Percentiles rank a stretch among this genome's conserved stretches.
Conservation (phyloP, 106 monocot genomes). For the Dendrobium chrysotoxum region DNA sequence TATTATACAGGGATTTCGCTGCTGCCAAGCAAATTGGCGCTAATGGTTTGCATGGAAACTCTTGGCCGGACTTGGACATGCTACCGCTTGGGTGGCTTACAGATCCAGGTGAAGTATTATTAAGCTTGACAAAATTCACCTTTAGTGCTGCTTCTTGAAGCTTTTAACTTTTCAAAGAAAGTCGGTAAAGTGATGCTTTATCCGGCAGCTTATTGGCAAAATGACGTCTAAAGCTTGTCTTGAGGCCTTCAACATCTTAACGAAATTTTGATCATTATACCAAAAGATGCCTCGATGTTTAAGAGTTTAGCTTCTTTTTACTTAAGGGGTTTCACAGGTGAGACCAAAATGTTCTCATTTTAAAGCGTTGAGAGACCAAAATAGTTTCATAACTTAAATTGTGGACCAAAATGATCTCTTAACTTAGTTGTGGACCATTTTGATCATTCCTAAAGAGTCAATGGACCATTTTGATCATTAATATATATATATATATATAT, state of each 20-base stretch:
- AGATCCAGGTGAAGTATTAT: constrained; percentile 48
- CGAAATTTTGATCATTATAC: too few species aligned
- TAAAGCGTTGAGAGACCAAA: too few species aligned
- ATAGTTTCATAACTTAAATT: too few species aligned
- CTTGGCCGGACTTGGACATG: constrained; percentile 99
- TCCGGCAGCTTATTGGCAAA: neutral
- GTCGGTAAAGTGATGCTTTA: neutral
- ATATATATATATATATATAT: too few species aligned
- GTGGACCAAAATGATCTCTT: too few species aligned
- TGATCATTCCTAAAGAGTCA: too few species aligned
- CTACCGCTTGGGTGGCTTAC: constrained; percentile 96
- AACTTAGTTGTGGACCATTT: too few species aligned
- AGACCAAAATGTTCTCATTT: too few species aligned
- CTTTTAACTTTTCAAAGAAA: neutral
- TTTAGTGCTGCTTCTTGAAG: neutral
- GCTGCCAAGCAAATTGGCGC: constrained; percentile 67
- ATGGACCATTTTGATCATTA: too few species aligned
- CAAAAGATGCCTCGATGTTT: too few species aligned
- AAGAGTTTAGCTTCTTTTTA: too few species aligned
- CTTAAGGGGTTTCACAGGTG: too few species aligned
- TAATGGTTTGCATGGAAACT: constrained; percentile 57
- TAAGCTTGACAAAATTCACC: constrained; percentile 1
- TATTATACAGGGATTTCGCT: constrained; percentile 58
- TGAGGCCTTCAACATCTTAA: neutral
- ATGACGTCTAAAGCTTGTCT: neutral